These are phyloP conservation scores for Populus nigra DNA, from an alignment of 345 rosid species.

Conservation along the genomic window DNA sequence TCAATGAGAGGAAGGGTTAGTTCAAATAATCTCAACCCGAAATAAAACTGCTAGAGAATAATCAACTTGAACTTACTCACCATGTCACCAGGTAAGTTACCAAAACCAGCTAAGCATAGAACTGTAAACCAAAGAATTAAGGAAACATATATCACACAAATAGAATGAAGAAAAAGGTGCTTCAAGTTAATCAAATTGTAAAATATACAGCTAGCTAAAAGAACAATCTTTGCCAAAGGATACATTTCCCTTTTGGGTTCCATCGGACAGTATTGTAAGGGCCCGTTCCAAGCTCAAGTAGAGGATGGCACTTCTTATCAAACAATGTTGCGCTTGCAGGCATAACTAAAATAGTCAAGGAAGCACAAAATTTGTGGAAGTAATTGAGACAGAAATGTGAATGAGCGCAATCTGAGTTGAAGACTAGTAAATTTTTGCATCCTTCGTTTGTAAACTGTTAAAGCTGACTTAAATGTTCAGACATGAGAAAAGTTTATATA, in stretches of 20 bases:
- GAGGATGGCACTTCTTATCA: slow-evolving; percentile 81
- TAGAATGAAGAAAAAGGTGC: not conserved
- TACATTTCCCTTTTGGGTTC: slow-evolving; percentile 94
- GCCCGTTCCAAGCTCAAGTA: slow-evolving; percentile 80
- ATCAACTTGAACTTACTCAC: slow-evolving; percentile 33
- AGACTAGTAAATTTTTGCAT: not conserved
- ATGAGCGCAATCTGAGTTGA: not conserved
- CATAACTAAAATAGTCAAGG: slow-evolving; percentile 79
- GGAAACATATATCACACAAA: slow-evolving; percentile 25
- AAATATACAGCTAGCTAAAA: not conserved
- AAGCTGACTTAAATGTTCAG: no score
- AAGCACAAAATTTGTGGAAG: slow-evolving; percentile 8
- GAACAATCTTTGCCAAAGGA: slow-evolving; percentile 34
- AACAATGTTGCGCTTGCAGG: slow-evolving; percentile 85
- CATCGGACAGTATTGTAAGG: slow-evolving; percentile 89
- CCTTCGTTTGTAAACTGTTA: no score
- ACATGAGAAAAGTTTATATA: not conserved
- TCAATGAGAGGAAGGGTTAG: not conserved
- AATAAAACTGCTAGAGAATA: not conserved
- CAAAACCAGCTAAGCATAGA: slow-evolving; percentile 92
- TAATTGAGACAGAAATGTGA: not conserved
- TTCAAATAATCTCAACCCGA: not conserved
- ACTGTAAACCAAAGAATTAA: slow-evolving; percentile 48
- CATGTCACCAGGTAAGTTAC: slow-evolving; percentile 98
- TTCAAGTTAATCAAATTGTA: slow-evolving; percentile 2